These are phyloP conservation scores for Pyracantha coccinea DNA, from an alignment of 331 rosid species.

Conservation along the genomic window DNA sequence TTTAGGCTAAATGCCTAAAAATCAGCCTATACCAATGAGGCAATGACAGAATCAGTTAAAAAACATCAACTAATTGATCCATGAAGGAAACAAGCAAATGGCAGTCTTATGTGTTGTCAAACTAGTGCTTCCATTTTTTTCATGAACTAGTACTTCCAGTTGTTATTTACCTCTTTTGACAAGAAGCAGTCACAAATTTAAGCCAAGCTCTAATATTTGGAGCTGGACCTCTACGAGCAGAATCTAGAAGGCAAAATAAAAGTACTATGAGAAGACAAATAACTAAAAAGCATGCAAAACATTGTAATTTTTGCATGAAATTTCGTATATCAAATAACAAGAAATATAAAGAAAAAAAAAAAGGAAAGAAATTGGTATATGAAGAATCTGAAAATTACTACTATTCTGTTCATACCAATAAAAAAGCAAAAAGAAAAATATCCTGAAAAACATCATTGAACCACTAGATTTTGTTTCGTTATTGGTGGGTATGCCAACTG, in stretches of 20 bases:
- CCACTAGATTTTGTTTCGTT: neutral
- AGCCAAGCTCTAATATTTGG: conserved; percentile 78
- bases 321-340: neutral
- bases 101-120: neutral
- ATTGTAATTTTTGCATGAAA: neutral
- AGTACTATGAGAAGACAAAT: conserved; percentile 13
- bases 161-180: conserved; percentile 52
- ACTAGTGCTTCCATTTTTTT: neutral
- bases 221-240: conserved; percentile 53
- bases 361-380: neutral
- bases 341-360: neutral
- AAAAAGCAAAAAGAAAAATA: neutral
- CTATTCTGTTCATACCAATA: neutral
- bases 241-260: conserved; percentile 37
- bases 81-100: neutral
- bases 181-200: conserved; percentile 50
- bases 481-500: neutral
- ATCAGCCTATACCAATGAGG: neutral
- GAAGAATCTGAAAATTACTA: neutral
- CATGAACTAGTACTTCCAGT: neutral
- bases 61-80: neutral
- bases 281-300: neutral
- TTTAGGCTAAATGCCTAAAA: neutral
- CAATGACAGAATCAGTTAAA: neutral
- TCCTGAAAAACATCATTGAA: neutral